These are phyloP conservation scores for Aspergillus tubingensis DNA, from an alignment of 2,329 filamentous ascomycete genomes.

Conservation along the genomic window DNA sequence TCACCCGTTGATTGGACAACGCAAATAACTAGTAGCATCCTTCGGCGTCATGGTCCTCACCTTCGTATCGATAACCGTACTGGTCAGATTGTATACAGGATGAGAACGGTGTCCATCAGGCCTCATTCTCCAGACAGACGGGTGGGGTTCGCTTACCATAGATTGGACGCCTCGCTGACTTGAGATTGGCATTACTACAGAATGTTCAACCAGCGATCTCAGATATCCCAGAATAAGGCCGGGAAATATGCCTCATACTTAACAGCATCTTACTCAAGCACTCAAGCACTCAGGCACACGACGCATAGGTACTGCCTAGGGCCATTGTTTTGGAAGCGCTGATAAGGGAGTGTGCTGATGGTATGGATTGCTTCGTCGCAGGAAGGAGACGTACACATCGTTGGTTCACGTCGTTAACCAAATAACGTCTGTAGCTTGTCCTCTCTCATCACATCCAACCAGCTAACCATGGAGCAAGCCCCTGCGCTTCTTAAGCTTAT, in stretches of 20 bases:
- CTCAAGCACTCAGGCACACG: background rate
- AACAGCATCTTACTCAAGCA: background rate
- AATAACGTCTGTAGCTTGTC: no score
- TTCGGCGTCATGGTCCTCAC: background rate
- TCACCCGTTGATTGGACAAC: slow-evolving; percentile 12
- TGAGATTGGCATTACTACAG: background rate
- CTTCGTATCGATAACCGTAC: background rate
- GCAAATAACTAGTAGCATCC: slow-evolving; percentile 10
- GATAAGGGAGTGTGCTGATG: no score
- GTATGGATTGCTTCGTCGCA: no score
- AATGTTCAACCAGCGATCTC: background rate
- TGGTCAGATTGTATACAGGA: background rate
- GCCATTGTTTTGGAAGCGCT: background rate
- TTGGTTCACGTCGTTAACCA: no score
- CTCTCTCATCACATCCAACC: no score
- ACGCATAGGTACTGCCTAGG: background rate
- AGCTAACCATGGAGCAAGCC: no score
- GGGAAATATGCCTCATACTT: background rate
- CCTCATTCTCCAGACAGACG: background rate
- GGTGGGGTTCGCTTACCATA: background rate
- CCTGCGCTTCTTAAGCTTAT: no score
- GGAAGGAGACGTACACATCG: no score
- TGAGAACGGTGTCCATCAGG: background rate
- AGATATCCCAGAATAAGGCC: background rate
- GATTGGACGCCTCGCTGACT: background rate